Evolutionary conservation across 371 early-diverging fungal genomes (phyloP).

Genomic region (Nematocida parisii): DNA sequence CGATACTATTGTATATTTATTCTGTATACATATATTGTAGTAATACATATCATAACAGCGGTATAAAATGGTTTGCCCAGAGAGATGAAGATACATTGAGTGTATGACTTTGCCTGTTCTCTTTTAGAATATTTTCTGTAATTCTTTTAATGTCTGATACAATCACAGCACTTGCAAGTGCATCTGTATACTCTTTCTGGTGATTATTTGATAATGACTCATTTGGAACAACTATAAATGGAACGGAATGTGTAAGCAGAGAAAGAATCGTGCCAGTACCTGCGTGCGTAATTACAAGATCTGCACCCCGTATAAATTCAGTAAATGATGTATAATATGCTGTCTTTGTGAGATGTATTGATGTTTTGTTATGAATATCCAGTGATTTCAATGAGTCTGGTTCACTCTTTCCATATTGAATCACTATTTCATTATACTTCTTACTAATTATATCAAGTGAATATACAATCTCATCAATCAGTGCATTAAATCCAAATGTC

Average conservation of each 20-base stretch:
- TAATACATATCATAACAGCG: no score
- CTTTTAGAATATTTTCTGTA: neutral
- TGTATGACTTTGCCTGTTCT: neutral
- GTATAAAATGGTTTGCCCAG: neutral
- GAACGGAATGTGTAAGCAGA: neutral
- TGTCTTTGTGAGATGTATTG: neutral
- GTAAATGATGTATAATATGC: neutral
- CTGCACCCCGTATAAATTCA: conserved; percentile 9
- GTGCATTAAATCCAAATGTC: conserved; percentile 15
- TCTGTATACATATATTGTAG: no score
- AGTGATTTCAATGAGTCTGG: conserved; percentile 5
- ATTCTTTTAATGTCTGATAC: conserved; percentile 5
- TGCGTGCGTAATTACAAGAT: conserved; percentile 22
- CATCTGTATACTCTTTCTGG: conserved; percentile 26
- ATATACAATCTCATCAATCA: conserved; percentile 4
- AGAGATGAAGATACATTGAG: conserved; percentile 11
- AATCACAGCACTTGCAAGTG: neutral
- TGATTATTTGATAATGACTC: conserved; percentile 11
- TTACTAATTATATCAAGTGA: neutral
- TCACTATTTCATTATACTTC: conserved; percentile 6
- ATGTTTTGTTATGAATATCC: neutral
- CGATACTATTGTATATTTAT: no score
- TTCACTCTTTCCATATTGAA: conserved; percentile 31
- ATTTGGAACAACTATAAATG: conserved; percentile 39
- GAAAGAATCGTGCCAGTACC: conserved; percentile 43